A percentile compares a stretch with the other conserved stretches of the same genome.
Conservation (phyloP, 352 stramenopile species). For the Lagenidium giganteum region DNA sequence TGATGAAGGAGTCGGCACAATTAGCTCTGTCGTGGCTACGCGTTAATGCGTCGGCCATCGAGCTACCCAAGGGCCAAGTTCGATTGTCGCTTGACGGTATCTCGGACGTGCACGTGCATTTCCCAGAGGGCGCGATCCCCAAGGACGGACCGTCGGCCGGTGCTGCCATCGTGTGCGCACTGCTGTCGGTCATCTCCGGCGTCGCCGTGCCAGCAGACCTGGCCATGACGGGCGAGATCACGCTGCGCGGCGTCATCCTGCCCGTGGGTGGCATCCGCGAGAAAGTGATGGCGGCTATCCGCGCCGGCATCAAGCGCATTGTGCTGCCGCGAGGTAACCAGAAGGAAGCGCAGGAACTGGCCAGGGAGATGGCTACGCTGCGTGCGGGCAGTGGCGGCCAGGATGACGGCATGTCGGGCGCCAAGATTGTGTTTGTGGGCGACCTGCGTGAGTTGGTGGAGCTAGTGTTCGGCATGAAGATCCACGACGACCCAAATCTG, state of each 20-base stretch:
- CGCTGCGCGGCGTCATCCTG: constrained; percentile 72
- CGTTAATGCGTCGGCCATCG: constrained; percentile 41
- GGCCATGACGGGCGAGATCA: constrained; percentile 86
- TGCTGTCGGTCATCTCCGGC: constrained; percentile 61
- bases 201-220: constrained; percentile 61
- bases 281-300: constrained; percentile 79
- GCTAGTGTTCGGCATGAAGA: constrained; percentile 51
- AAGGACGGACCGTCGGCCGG: constrained; percentile 85
- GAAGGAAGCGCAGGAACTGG: constrained; percentile 53
- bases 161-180: constrained; percentile 74
- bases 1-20: constrained; percentile 83
- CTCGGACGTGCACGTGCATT: constrained; percentile 76
- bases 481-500: constrained; percentile 40
- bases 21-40: constrained; percentile 74
- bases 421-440: constrained; percentile 55
- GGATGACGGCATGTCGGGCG: constrained; percentile 15
- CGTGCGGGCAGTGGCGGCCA: constrained; percentile 6
- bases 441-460: constrained; percentile 42
- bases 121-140: constrained; percentile 78
- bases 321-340: constrained; percentile 65
- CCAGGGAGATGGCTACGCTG: constrained; percentile 35
- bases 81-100: constrained; percentile 43
- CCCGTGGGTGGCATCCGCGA: constrained; percentile 84
- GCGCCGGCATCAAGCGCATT: constrained; percentile 70
- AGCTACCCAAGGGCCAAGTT: constrained; percentile 27